Evolutionary conservation across 2,329 filamentous ascomycete species (phyloP), one percentile per base, ranked within the genome.

Genomic region (Cytospora mali): DNA sequence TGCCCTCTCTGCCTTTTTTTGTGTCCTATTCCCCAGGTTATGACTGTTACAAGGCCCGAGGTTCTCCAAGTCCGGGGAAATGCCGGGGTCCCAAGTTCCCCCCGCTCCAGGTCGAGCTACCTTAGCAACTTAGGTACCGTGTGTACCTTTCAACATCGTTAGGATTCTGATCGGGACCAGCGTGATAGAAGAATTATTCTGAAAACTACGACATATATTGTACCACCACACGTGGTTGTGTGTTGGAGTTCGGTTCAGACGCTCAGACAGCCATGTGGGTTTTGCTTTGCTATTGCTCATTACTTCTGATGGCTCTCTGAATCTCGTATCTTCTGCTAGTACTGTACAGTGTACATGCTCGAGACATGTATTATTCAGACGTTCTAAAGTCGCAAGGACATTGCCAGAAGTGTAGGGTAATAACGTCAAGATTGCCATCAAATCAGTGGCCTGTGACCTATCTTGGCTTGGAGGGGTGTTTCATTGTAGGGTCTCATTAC

Each of bases 31-130:
- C 42, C 42, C n/a, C 42, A 23, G 42, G n/a, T 46, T 46, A 42
- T 48, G 25, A 51, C 50, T 48, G 31, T 46, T 46, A 23, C 4
- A 11, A 28, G 29, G 58, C 58, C 58, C 58, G 58, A 60, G 50
- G 58, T 50, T 54, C 50, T 54, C 50, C 28, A 49, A 51, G 23
- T 16, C n/a, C 33, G n/a, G 57, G 35, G 53, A 11, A 51, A 46
- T 51, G 57, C 50, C 57, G 33, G 28, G 51, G 25, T 53, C 9
- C 21, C 25, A 33, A 48, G 35, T 51, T 60, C 23, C 35, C 28
- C 51, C 14, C 33, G 14, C 33, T 13, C 6, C 28, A 28, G 49
- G 49, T 28, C 10, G 5, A 39, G 33, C 4, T 39, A 39, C 13
- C 13, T 39, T 18, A 7, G 35, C n/a, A n/a, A n/a, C n/a, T n/a